These are phyloP conservation scores for Penicillium salamii DNA, from an alignment of 495 filamentous ascomycete genomes.

Conservation along the genomic window DNA sequence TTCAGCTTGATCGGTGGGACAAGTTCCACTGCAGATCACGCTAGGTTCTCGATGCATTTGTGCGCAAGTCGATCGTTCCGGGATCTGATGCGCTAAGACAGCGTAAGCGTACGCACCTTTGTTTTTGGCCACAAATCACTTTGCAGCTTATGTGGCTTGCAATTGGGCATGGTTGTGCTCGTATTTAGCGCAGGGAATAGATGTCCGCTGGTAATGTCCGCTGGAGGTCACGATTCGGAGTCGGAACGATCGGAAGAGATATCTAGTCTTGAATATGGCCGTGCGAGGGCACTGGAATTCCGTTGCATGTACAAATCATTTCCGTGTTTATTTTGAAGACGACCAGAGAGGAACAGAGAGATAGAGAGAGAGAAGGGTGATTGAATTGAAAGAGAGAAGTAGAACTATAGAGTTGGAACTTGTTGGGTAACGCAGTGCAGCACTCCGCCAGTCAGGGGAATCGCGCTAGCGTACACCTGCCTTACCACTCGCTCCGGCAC, in stretches of 20 bases:
- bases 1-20: not conserved
- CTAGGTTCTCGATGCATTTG: not conserved
- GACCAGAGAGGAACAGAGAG: not conserved
- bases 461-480: conserved; percentile 23
- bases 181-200: too few relatives aligned
- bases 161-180: too few relatives aligned
- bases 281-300: too few relatives aligned
- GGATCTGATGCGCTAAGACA: not conserved
- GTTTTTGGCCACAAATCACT: too few relatives aligned
- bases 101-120: too few relatives aligned
- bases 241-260: not conserved
- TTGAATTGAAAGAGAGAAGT: too few relatives aligned
- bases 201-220: too few relatives aligned
- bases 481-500: conserved; percentile 18
- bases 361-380: not conserved
- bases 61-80: not conserved
- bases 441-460: conserved; percentile 27
- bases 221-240: not conserved
- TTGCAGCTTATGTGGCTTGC: too few relatives aligned
- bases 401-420: conserved; percentile 3
- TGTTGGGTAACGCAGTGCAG: conserved; percentile 30
- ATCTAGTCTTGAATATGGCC: not conserved
- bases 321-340: not conserved
- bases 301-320: too few relatives aligned
- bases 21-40: not conserved